Evolutionary conservation across 2,329 filamentous ascomycete genomes (phyloP).

Genomic region (Dothiorella sarmentorum): DNA sequence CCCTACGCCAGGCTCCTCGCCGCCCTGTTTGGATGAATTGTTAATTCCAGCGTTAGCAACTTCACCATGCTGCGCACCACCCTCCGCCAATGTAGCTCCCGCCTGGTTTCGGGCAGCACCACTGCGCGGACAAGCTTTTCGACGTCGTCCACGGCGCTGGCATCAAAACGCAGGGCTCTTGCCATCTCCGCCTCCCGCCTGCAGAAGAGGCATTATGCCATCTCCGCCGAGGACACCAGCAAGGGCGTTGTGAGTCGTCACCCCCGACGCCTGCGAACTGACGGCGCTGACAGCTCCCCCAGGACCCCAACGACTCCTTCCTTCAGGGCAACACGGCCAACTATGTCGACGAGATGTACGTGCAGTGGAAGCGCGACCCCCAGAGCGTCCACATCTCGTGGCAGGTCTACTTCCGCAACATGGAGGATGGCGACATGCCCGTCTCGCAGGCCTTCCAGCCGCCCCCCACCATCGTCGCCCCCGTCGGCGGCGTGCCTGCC

Average conservation of each 20-base stretch:
- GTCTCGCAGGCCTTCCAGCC: conserved; percentile 96
- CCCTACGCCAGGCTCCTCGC: background rate
- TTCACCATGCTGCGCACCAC: conserved; percentile 70
- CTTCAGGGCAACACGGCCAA: conserved; percentile 94
- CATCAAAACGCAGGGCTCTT: conserved; percentile 47
- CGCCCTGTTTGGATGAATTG: conserved; percentile 17
- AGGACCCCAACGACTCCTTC: conserved; percentile 93
- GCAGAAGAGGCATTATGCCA: conserved; percentile 56
- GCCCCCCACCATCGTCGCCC: conserved; percentile 86
- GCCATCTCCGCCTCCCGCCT: conserved; percentile 43
- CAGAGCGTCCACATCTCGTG: conserved; percentile 94
- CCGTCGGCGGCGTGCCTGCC: conserved; percentile 71
- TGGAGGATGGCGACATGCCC: conserved; percentile 97
- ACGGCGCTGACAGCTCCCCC: conserved; percentile 29
- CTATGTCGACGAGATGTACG: conserved; percentile 99
- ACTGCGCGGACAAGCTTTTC: conserved; percentile 44
- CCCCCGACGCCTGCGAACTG: conserved; percentile 20
- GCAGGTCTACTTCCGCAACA: conserved; percentile 99
- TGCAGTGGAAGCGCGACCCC: conserved; percentile 93
- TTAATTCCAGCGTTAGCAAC: conserved; percentile 23
- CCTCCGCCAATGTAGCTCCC: conserved; percentile 61
- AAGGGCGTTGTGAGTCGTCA: conserved; percentile 57
- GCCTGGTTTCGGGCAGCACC: conserved; percentile 55
- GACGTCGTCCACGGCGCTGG: conserved; percentile 42
- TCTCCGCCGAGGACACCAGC: conserved; percentile 55